A percentile compares a stretch with the other conserved stretches of the same genome.
phyloP scores from a whole-genome alignment of 345 rosid genomes.

The Microthlaspi erraticum region DNA sequence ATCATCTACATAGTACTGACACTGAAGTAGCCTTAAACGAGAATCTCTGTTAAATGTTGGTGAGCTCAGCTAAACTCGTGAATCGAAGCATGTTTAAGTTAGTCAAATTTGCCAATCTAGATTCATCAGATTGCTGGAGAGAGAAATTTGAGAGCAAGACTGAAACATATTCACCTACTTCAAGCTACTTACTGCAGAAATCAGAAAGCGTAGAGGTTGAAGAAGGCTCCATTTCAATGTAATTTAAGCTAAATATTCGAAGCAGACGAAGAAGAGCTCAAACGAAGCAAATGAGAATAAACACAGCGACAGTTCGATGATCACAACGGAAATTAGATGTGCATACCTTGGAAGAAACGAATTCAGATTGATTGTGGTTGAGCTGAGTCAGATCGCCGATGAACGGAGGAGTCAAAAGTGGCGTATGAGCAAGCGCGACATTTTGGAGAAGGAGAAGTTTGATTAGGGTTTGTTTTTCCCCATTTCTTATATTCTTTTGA shows the following conservation, averaged over 20 bases:
- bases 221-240: background rate
- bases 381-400: constrained; percentile 21
- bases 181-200: background rate
- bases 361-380: constrained; percentile 4
- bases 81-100: constrained; percentile 10
- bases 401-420: constrained; percentile 31
- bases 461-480: constrained; percentile 38
- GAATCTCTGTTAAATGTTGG: background rate
- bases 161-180: constrained; percentile 2
- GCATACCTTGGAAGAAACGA: constrained; percentile 22
- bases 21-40: background rate
- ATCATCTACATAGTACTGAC: no score
- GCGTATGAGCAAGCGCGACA: constrained; percentile 14
- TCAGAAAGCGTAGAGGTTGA: background rate
- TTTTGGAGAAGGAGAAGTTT: constrained; percentile 13
- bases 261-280: constrained; percentile 11
- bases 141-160: background rate
- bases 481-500: background rate
- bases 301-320: background rate
- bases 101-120: background rate
- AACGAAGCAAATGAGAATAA: background rate
- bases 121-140: background rate
- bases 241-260: background rate
- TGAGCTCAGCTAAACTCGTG: background rate
- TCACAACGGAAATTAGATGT: constrained; percentile 6